Evolutionary conservation across 192 early-diverging fungal genomes (phyloP).

Genomic region (Rhizoclosmatium sp.): DNA sequence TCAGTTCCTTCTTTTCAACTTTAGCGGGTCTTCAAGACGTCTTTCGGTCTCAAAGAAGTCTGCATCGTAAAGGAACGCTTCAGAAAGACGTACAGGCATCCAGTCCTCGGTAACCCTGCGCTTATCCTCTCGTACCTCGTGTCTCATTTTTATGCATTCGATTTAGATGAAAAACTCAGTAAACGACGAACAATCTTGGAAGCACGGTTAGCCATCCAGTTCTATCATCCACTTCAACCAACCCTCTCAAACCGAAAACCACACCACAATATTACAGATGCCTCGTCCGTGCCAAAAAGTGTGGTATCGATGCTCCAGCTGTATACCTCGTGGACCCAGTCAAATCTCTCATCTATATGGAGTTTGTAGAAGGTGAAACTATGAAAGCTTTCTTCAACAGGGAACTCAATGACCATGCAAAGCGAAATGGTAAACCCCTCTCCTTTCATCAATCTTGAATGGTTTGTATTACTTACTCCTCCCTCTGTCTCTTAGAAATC

Average conservation of each 20-base stretch:
- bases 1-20: neutral
- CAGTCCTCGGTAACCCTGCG: conserved; percentile 85
- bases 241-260: neutral
- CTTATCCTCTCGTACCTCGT: conserved; percentile 73
- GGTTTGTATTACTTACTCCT: neutral
- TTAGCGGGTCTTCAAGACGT: conserved; percentile 79
- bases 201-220: neutral
- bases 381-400: conserved; percentile 61
- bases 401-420: conserved; percentile 21
- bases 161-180: conserved; percentile 10
- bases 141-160: conserved; percentile 51
- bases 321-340: conserved; percentile 82
- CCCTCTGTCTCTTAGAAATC: conserved; percentile 13
- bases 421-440: conserved; percentile 11
- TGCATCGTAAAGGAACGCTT: conserved; percentile 93
- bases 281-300: conserved; percentile 72
- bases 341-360: conserved; percentile 85
- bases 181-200: conserved; percentile 31
- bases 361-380: conserved; percentile 81
- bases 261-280: conserved; percentile 55
- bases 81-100: conserved; percentile 90
- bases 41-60: conserved; percentile 63
- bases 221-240: neutral
- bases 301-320: conserved; percentile 81
- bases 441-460: neutral